These are phyloP conservation scores for Biscogniauxia marginata DNA, from an alignment of 2,329 filamentous ascomycete species.

Conservation along the genomic window DNA sequence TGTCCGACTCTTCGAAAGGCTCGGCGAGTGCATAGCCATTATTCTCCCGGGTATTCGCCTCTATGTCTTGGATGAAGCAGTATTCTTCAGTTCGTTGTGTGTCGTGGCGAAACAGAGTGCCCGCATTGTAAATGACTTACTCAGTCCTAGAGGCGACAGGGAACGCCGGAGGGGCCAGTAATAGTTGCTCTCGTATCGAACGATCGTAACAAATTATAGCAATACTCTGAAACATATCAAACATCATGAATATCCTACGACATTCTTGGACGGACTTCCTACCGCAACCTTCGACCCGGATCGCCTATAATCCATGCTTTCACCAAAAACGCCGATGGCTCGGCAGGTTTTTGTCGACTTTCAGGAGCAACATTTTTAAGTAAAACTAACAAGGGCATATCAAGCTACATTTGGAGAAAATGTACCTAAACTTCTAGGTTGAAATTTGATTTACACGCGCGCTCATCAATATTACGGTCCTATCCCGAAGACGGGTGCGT, in stretches of 20 bases:
- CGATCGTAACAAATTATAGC: too few species aligned
- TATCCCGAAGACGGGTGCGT: background rate
- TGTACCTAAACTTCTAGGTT: background rate
- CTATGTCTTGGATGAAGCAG: background rate
- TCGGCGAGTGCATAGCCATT: background rate
- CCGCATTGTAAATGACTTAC: background rate
- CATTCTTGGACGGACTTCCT: too few species aligned
- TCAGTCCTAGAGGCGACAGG: background rate
- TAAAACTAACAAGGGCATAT: too few species aligned
- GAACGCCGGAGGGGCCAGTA: background rate
- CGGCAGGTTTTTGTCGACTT: too few species aligned
- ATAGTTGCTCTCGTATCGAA: background rate
- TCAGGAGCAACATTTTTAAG: too few species aligned
- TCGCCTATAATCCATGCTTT: too few species aligned
- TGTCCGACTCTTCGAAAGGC: slow-evolving; percentile 8
- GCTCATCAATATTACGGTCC: background rate
- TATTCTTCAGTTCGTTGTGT: background rate
- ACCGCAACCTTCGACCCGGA: too few species aligned
- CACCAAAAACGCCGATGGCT: too few species aligned
- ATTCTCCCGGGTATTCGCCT: background rate
- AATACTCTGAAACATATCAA: too few species aligned
- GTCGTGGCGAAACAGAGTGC: background rate
- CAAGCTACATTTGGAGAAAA: too few species aligned
- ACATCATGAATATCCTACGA: too few species aligned
- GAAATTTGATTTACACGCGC: background rate